phyloP scores from a whole-genome alignment of 768 basidiomycete species.

The Plicaturopsis crispa region DNA sequence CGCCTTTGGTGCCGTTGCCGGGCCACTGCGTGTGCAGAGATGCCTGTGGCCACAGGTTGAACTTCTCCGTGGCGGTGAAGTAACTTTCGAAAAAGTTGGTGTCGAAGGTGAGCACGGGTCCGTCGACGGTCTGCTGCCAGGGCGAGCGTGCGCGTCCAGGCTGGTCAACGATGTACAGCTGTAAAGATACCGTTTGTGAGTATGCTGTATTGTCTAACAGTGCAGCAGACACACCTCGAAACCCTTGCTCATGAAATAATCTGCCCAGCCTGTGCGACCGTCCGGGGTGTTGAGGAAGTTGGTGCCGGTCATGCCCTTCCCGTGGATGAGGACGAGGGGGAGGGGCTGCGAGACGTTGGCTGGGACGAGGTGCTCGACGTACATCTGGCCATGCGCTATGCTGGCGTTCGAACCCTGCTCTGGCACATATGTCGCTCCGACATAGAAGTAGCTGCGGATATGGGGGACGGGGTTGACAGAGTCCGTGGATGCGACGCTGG shows the following conservation, averaged over 20 bases:
- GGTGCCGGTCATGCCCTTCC: conserved; percentile 45
- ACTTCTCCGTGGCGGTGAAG: conserved; percentile 33
- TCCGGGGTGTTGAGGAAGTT: conserved; percentile 49
- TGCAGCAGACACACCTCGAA: conserved; percentile 31
- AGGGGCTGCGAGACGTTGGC: conserved; percentile 24
- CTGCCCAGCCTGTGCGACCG: conserved; percentile 48
- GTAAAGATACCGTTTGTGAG: neutral
- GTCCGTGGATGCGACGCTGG: no score
- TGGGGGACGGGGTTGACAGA: no score
- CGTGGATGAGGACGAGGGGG: conserved; percentile 42
- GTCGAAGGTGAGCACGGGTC: conserved; percentile 21
- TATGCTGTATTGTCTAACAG: neutral
- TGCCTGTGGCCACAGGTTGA: conserved; percentile 39
- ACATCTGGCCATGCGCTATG: conserved; percentile 39
- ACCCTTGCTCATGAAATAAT: conserved; percentile 41
- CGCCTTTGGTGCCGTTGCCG: conserved; percentile 39
- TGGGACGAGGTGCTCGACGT: conserved; percentile 44
- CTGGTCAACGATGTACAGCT: conserved; percentile 41
- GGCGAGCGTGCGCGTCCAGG: conserved; percentile 37
- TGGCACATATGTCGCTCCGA: conserved; percentile 32
- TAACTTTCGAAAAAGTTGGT: conserved; percentile 27
- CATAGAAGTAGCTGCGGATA: conserved; percentile 39
- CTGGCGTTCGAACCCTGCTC: conserved; percentile 23
- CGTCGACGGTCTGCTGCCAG: conserved; percentile 32
- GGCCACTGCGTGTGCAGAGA: conserved; percentile 44